Conservation (phyloP, 129 eudicot species). For the Ambrosia artemisiifolia region DNA sequence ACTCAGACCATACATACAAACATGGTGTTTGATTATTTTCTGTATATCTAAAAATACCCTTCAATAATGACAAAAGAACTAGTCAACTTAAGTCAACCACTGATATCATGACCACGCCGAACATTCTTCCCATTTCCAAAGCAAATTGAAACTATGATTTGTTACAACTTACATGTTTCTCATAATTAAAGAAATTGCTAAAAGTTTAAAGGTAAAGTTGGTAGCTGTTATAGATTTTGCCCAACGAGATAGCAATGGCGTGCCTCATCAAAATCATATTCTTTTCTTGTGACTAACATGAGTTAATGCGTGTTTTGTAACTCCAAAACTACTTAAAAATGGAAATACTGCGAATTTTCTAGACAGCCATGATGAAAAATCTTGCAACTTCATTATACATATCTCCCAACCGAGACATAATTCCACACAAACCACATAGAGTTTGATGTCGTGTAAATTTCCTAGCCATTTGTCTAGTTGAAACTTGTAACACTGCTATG, state of each 20-base stretch:
- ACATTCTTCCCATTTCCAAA: no score
- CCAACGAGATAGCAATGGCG: no score
- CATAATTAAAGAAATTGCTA: no score
- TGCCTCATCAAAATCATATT: neutral
- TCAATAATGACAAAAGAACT: neutral
- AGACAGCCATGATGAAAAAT: neutral
- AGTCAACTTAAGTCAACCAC: neutral
- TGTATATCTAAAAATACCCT: neutral
- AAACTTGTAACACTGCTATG: neutral
- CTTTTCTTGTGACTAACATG: neutral
- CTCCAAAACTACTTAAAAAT: neutral
- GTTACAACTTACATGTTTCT: neutral
- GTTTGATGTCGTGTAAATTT: neutral
- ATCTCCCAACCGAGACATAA: neutral
- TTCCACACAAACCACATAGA: neutral
- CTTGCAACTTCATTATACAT: neutral
- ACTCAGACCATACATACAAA: neutral
- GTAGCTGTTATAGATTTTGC: no score
- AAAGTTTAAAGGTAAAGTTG: no score
- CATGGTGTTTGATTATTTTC: neutral
- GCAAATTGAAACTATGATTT: neutral
- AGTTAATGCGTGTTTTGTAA: neutral
- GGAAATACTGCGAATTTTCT: neutral
- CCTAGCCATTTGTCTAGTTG: neutral
- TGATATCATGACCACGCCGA: no score